phyloP scores from a whole-genome alignment of 1,284 basidiomycete genomes.

The Cystobasidium slooffiae region DNA sequence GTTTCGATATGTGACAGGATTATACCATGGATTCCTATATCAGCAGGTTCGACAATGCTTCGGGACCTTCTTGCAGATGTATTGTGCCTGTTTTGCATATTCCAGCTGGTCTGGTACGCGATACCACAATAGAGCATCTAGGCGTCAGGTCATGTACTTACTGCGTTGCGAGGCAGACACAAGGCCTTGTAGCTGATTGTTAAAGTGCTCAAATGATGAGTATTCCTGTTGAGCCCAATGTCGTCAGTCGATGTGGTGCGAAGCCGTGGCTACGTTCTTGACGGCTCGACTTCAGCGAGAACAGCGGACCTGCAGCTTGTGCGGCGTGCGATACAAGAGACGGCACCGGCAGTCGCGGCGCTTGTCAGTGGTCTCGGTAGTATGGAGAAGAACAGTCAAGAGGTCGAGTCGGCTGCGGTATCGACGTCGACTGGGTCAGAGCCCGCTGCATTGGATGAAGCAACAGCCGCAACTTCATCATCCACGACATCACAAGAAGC shows the following conservation, averaged over 20 bases:
- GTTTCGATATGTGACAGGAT: no score
- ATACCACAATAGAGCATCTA: background rate
- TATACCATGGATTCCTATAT: no score
- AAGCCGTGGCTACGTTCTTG: background rate
- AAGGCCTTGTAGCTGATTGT: no score
- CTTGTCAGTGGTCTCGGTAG: background rate
- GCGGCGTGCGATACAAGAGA: slow-evolving; percentile 5
- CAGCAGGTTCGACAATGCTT: no score
- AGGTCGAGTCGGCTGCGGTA: background rate
- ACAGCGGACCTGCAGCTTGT: slow-evolving; percentile 7
- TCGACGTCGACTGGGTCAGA: background rate
- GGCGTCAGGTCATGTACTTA: background rate
- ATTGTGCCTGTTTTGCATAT: background rate
- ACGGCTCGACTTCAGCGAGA: background rate
- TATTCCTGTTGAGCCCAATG: background rate
- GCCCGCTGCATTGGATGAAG: background rate
- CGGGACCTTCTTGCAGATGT: background rate
- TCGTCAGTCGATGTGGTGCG: slow-evolving; percentile 1
- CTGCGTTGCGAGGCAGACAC: no score
- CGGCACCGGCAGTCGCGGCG: slow-evolving; percentile 4
- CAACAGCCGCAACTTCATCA: background rate
- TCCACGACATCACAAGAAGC: slow-evolving; percentile 1
- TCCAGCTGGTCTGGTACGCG: background rate
- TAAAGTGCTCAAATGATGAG: no score
- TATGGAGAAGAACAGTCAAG: slow-evolving; percentile 10